Evolutionary conservation across 2,329 filamentous ascomycete genomes (phyloP), one percentile per base, ranked within the genome.

Genomic region (Xylariales sp.): DNA sequence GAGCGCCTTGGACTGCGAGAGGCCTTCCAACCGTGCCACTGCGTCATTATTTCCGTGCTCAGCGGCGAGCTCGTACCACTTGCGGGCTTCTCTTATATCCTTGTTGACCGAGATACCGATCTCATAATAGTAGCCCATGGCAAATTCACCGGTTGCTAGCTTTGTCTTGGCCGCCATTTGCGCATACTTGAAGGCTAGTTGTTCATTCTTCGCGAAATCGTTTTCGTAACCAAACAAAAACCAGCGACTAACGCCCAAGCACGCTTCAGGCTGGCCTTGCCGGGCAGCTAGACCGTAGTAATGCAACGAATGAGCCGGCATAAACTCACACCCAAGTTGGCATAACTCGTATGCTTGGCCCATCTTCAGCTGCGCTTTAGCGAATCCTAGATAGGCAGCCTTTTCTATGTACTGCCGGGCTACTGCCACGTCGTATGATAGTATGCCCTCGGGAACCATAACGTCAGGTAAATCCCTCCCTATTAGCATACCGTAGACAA

Each of bases 211-310:
- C 68, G 93, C 88, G 77, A 99, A 97, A 6, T 97, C 86, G 28
- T 91, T 91, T 73, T 98, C 95, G 72, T 96, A 94, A 2, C 96
- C 96, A 76, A 97, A 98, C 34, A 99, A 85, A 78, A 98, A 99
- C 96, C 96, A 99, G 80, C 97, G 96, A 80, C 95, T 98, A 69
- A 99, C 94, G 34, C 95, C 94, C 81, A 99, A 92, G 68, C 97
- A 94, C 0, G 95, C 96, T 78, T 99, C 96, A 0, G 94, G 86
- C 75, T 98, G 94, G 18, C 94, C 95, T 81, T 98, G 96, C 71
- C 92, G 90, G 12, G 96, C 92, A 28, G 96, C 95, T 39, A 99
- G 86, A 45, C 93, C 93, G 76, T 98, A 97, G 83, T 99, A 99
- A 78, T 99, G 96, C 62, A 99, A 82, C 0, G 95, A 98, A 65